Evolutionary conservation across 352 stramenopile genomes (phyloP), one percentile per base, ranked within the genome.

Genomic region (Halophytophthora polymorphica): DNA sequence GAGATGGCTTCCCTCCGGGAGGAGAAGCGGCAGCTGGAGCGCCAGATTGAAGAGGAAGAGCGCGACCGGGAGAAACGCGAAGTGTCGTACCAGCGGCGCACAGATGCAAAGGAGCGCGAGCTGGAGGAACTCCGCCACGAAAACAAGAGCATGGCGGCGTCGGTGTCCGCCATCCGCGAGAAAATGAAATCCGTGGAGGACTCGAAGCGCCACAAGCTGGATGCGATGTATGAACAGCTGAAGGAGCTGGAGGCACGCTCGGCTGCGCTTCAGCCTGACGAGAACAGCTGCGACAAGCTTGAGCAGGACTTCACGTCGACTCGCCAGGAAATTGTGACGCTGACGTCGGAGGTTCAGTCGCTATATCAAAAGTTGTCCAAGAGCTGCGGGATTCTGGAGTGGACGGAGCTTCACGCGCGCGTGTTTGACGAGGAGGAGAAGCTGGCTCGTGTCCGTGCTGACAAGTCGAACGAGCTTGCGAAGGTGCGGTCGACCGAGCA

Each of bases 311-410:
- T 79, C 17, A 71, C 58, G 39, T 44, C 42, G 13, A 81, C 64
- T 12, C 74, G 83, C 15, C 74, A 83, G 19, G 67, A 77, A 11
- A 71, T 80, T 35, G 48, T 72, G 17, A 54, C 53, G 8, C 48
- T 80, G 8, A 69, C 69, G 13, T 65, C 77, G 18, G 59, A 71
- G 25, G 67, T 86, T 23, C 74, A 80, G 11, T 69, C 58, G 19
- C 23, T 85, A 7, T 81, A 82, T 40, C 45, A 79, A 42, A 82
- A 82, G 38, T 50, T 90, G 14, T 76, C 65, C 2, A 67, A 61
- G 21, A 82, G 76, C 35, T 86, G 73, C 44, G 69, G 70, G 3
- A 64, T 90, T 13, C 49, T 75, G n/a, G 76, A 88, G 35, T 81
- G 74, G 64, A 77, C 64, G 36, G 72, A 88, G 33, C 54, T 90